Evolutionary conservation across 2,329 filamentous ascomycete genomes (phyloP), one percentile per base, ranked within the genome.

Genomic region (Fusarium nisikadoi): DNA sequence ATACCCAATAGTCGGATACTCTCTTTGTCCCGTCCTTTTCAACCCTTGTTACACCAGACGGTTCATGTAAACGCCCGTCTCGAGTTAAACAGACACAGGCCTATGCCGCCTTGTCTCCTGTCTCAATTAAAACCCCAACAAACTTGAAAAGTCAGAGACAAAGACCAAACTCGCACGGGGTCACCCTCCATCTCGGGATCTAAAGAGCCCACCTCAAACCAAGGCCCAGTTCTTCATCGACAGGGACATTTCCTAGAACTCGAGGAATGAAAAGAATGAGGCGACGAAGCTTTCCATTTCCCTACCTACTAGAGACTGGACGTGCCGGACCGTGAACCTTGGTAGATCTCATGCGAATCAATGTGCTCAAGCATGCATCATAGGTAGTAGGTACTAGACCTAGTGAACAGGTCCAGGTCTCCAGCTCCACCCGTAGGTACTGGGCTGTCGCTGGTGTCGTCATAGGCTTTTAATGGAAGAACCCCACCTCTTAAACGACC

Each of bases 281-380:
- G 64, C 57, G 19, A 57, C 41, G 42, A 70, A 70, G 55, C 61
- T 70, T 72, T 36, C 38, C 59, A n/a, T 45, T 13, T 27, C 17
- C 23, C 20, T 31, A 17, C 14, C 27, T 39, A 23, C 27, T 39
- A 23, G 33, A 38, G 33, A 39, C 49, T 47, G 19, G 23, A 57
- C 61, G 71, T 63, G 47, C 68, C 65, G 72, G 67, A 71, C 71
- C 61, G 68, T 62, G 68, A 53, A 69, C 57, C 70, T 59, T 70
- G 70, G 64, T 41, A 33, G 25, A 47, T 36, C 49, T 39, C 23
- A 23, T 39, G 38, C 55, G 33, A 65, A 65, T 65, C 68, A 49
- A 23, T 33, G 36, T 10, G 56, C 55, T 39, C 36, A 45, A 41
- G 42, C 25, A 59, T 42, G 36, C 49, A 43, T 39, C 36, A 62